phyloP scores from a whole-genome alignment of 2,329 filamentous ascomycete species.

The Aspergillus arachidicola region DNA sequence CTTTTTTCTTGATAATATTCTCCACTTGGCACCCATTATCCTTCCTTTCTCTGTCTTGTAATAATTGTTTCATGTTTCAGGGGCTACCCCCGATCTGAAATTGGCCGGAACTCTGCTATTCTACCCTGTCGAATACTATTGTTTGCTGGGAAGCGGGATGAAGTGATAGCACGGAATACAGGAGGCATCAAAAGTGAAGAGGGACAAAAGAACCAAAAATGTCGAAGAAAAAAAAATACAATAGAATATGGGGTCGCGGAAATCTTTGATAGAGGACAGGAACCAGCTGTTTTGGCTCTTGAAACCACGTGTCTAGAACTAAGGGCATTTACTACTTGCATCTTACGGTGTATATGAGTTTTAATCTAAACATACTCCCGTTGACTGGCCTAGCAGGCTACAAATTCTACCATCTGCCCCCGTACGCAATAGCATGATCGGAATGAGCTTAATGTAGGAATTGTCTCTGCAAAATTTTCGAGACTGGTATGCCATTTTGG shows the following conservation, averaged over 20 bases:
- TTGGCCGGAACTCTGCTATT: slow-evolving; percentile 11
- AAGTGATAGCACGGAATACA: not conserved
- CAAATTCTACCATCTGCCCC: not conserved
- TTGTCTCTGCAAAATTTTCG: not conserved
- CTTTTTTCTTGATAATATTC: slow-evolving; percentile 20
- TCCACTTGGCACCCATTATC: slow-evolving; percentile 21
- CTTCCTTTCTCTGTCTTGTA: slow-evolving; percentile 22
- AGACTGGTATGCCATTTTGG: not conserved
- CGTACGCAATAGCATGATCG: not conserved
- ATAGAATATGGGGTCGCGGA: slow-evolving; percentile 6
- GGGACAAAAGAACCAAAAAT: not conserved
- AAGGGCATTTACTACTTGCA: slow-evolving; percentile 6
- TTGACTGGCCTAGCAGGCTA: not conserved
- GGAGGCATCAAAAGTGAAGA: slow-evolving; percentile 10
- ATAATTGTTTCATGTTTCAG: slow-evolving; percentile 13
- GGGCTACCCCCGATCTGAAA: slow-evolving; percentile 7
- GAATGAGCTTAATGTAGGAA: not conserved
- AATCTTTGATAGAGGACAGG: slow-evolving; percentile 3
- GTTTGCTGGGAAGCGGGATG: not conserved
- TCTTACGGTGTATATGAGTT: slow-evolving; percentile 2
- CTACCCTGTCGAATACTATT: slow-evolving; percentile 1
- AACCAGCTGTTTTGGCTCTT: slow-evolving; percentile 1
- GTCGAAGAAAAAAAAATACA: not conserved
- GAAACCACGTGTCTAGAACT: slow-evolving; percentile 10
- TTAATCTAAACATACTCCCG: not conserved